Conservation (phyloP, 306 rosid genomes). For the Cucurbita moschata region DNA sequence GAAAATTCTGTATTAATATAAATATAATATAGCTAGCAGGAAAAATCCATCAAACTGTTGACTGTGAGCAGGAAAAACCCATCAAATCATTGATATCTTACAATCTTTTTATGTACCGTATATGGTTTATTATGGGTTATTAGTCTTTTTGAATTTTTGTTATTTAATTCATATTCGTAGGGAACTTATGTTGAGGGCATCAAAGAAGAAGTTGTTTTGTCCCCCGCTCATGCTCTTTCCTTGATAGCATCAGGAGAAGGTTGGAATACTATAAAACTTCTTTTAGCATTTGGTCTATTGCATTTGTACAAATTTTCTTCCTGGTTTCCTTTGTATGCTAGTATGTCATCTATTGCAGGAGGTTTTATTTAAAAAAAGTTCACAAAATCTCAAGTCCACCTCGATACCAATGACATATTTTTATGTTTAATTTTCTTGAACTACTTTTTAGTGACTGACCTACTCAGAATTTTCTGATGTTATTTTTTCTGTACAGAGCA, state of each 20-base stretch:
- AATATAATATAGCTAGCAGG: neutral
- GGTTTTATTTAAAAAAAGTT: neutral
- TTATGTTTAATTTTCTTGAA: neutral
- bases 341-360: neutral
- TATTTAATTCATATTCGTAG: slow-evolving; percentile 19
- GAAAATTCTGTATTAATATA: neutral
- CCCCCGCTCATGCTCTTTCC: slow-evolving; percentile 91
- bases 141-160: slow-evolving; percentile 1
- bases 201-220: slow-evolving; percentile 85
- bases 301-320: slow-evolving; percentile 2
- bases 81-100: neutral
- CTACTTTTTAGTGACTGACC: neutral
- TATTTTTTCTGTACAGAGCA: slow-evolving; percentile 47
- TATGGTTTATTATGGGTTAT: neutral
- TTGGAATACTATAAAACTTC: neutral
- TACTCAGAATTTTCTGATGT: slow-evolving; percentile 6
- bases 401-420: neutral
- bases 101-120: neutral
- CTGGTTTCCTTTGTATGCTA: neutral
- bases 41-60: neutral
- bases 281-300: neutral
- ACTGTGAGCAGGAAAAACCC: neutral
- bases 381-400: neutral
- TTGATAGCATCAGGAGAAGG: slow-evolving; percentile 91
- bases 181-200: slow-evolving; percentile 88